Conservation (phyloP, 2,329 filamentous ascomycete genomes). For the Fusarium sp. region DNA sequence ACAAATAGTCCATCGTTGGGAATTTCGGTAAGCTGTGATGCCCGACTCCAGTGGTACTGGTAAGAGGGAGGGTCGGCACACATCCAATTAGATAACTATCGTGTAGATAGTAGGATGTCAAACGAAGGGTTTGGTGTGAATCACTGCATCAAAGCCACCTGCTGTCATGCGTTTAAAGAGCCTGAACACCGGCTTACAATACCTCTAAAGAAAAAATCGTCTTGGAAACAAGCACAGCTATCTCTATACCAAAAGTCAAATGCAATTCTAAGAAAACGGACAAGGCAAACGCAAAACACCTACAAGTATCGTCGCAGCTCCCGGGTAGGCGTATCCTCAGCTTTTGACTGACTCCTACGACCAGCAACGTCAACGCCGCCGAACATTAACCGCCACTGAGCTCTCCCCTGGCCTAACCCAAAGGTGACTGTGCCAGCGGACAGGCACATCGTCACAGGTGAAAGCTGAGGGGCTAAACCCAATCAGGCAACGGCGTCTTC, state of each 20-base stretch:
- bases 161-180: background rate
- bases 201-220: background rate
- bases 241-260: background rate
- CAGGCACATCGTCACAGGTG: constrained; percentile 27
- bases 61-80: background rate
- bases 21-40: background rate
- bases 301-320: background rate
- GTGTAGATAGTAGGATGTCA: background rate
- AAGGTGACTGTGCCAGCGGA: constrained; percentile 21
- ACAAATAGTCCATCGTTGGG: background rate
- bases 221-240: background rate
- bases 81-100: background rate
- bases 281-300: background rate
- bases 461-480: constrained; percentile 37
- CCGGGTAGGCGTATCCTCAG: background rate
- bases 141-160: background rate
- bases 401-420: constrained; percentile 34
- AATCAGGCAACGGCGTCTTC: constrained; percentile 32
- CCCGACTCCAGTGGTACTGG: background rate
- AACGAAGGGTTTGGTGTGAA: background rate
- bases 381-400: constrained; percentile 38
- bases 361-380: constrained; percentile 15
- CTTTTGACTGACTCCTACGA: background rate
- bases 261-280: background rate
- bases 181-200: background rate